Percentiles rank a stretch among this genome's conserved stretches.
phyloP scores from a whole-genome alignment of 768 basidiomycete species.

The Hericium erinaceus region DNA sequence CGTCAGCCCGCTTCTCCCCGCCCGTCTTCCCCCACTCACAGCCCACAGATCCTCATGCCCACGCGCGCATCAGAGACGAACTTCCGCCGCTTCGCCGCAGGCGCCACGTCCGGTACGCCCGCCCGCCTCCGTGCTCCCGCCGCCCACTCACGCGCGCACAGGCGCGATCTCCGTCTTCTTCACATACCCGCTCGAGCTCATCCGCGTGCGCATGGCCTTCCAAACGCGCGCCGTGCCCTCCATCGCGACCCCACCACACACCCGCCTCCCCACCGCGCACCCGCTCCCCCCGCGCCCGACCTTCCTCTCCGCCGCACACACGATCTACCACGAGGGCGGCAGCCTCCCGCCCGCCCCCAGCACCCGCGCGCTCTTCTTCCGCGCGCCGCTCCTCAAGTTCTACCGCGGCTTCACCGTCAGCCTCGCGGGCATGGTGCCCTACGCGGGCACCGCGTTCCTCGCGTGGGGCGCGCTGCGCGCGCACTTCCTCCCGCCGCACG shows the following conservation, averaged over 20 bases:
- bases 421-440: conserved; percentile 86
- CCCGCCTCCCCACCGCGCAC: not conserved
- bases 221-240: conserved; percentile 38
- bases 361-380: conserved; percentile 32
- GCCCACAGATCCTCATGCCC: conserved; percentile 71
- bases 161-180: conserved; percentile 83
- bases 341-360: conserved; percentile 13
- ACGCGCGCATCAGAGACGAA: conserved; percentile 72
- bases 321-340: conserved; percentile 66
- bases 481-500: conserved; percentile 39
- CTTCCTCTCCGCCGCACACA: conserved; percentile 42
- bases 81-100: conserved; percentile 71
- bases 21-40: not conserved
- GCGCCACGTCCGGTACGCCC: conserved; percentile 72
- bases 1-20: conserved; percentile 31
- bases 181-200: conserved; percentile 93
- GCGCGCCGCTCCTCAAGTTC: conserved; percentile 77
- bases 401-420: conserved; percentile 98
- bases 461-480: conserved; percentile 77
- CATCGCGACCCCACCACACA: not conserved
- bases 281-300: conserved; percentile 27
- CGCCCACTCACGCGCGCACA: conserved; percentile 15
- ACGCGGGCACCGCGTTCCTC: conserved; percentile 91
- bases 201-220: conserved; percentile 93
- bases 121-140: not conserved